These are phyloP conservation scores for Pseudozyma tsukubaensis DNA, from an alignment of 1,284 basidiomycete genomes.

Conservation along the genomic window DNA sequence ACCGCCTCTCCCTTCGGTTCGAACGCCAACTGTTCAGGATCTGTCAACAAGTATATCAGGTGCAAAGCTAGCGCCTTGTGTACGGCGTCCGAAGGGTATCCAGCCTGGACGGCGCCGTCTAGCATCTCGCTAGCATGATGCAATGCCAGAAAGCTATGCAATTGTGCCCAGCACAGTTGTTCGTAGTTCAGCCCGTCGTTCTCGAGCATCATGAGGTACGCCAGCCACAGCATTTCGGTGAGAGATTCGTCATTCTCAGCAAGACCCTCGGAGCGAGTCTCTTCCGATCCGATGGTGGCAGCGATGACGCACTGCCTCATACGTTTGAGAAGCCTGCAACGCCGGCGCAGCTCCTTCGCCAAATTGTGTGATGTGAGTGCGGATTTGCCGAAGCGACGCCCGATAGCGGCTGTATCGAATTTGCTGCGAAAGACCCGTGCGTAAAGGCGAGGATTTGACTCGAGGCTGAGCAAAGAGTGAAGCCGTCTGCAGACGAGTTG, in stretches of 20 bases:
- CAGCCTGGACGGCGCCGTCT: constrained; percentile 66
- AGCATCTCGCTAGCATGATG: constrained; percentile 68
- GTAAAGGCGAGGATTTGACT: constrained; percentile 57
- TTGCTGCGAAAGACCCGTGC: constrained; percentile 58
- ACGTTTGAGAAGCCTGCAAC: constrained; percentile 55
- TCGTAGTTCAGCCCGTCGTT: constrained; percentile 61
- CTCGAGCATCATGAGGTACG: constrained; percentile 61
- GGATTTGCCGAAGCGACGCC: constrained; percentile 47
- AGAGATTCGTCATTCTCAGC: constrained; percentile 27
- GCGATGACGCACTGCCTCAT: constrained; percentile 42
- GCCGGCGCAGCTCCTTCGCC: constrained; percentile 48
- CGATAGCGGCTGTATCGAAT: constrained; percentile 61
- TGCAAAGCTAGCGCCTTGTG: constrained; percentile 71
- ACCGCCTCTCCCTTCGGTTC: constrained; percentile 70
- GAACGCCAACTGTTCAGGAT: constrained; percentile 61
- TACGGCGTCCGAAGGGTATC: constrained; percentile 69
- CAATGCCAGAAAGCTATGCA: constrained; percentile 52
- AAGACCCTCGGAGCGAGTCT: neutral
- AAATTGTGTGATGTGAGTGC: constrained; percentile 47
- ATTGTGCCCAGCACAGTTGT: constrained; percentile 52
- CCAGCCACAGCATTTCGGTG: constrained; percentile 60
- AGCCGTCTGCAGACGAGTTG: constrained; percentile 52
- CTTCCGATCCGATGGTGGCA: constrained; percentile 1
- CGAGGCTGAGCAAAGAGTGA: constrained; percentile 46
- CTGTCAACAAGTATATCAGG: constrained; percentile 70